Base-by-base conservation (phyloP, 2,329 filamentous ascomycete species). In the Cryphonectria japonica region DNA sequence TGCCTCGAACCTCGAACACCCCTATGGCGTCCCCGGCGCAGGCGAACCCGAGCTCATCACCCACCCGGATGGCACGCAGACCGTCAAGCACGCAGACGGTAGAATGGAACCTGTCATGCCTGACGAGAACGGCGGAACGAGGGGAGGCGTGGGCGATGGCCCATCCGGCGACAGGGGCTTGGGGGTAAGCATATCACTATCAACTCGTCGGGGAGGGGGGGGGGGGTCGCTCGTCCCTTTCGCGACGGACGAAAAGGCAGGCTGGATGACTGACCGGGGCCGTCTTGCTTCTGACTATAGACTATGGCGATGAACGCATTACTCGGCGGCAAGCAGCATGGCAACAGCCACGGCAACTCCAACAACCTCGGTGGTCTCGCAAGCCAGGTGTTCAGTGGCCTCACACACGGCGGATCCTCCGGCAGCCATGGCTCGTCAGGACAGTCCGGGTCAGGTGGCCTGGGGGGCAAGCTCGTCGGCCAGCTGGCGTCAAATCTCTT, bases 41-140 rank as follows among this genome's bases (percentile, higher is more conserved):
- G 67, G 69, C 54, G 83, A 81, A 60, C 81, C 82, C 68, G 83
- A 89, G 78, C 81, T 89, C 74, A 89, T 90, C 78, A 89, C 86
- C 59, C 88, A 90, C 76, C 85, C 86, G 13, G 88, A 91, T 79
- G 89, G 89, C 64, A 86, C 83, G 70, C 88, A 90, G 81, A 90
- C 87, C 57, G 83, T 89, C 68, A 86, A 86, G 75, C 84, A 89
- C 76, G 81, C 87, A 19, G 88, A 91, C 77, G 89, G 88, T 54
- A 85, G 85, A 50, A 82, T 89, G 82, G 88, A 91, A 78, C 88
- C 88, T 32, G 84, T 87, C 72, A 80, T 87, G 80, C 86, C 84
- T 9, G 77, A 80, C 46, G 79, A 78, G 1, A 68, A 74, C 2
- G 70, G 71, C 2, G 78, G 78, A 37, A 75, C 76, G 13, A 74